Evolutionary conservation across 2,329 filamentous ascomycete genomes (phyloP).

Genomic region (Dissoconium aciculare): DNA sequence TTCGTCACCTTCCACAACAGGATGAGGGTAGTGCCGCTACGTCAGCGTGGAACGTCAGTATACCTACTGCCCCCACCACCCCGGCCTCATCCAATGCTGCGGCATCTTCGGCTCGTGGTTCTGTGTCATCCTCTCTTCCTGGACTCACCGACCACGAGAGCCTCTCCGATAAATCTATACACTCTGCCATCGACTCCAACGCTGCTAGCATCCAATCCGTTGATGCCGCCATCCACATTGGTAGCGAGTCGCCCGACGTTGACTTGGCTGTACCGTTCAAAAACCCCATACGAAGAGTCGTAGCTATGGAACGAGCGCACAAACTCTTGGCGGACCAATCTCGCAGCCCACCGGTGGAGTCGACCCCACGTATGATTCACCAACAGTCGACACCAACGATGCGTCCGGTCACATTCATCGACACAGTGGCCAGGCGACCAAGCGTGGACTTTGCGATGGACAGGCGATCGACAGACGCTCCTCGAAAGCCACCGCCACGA

Average conservation of each 20-base stretch:
- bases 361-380: too few relatives aligned
- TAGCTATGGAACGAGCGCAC: not conserved
- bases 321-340: not conserved
- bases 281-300: not conserved
- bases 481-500: too few relatives aligned
- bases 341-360: too few relatives aligned
- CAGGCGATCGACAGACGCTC: too few relatives aligned
- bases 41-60: too few relatives aligned
- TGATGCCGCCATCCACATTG: constrained; percentile 1
- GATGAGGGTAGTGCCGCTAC: too few relatives aligned
- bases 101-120: not conserved
- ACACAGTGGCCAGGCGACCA: too few relatives aligned
- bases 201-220: not conserved
- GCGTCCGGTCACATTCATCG: too few relatives aligned
- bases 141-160: not conserved
- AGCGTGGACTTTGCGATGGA: too few relatives aligned
- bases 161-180: not conserved
- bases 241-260: not conserved
- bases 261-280: not conserved
- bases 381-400: too few relatives aligned
- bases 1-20: not conserved
- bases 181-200: not conserved
- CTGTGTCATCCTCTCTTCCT: not conserved
- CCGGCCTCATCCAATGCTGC: not conserved
- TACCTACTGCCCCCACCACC: not conserved